Base-by-base conservation (phyloP, 768 basidiomycete genomes). In the Leccinellum luteum region DNA sequence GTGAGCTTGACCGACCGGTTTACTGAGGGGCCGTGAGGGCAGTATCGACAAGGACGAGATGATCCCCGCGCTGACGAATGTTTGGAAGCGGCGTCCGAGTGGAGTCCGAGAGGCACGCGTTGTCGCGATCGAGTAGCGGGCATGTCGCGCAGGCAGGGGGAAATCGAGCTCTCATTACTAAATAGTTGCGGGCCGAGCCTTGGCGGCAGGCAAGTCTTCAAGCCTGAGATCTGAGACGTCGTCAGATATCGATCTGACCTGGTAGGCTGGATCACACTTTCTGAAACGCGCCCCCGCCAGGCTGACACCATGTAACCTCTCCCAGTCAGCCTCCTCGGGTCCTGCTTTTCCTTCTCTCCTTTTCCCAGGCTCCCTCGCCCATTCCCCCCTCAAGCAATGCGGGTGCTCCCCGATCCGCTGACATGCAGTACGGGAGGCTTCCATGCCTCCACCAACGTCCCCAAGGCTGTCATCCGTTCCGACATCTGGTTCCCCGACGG, bases 401-500 rank as follows among this genome's bases (percentile, higher is more conserved):
- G 65, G 56, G 53, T 32, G 30, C 50, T 47, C 12, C 58, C 68
- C 12, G 66, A 69, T 41, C 61, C 68, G 43, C 63, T 69, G 3
- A 69, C 68, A 41, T 70, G 66, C 44, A 65, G 62, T 21, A 52
- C 60, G 7, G 58, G 63, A n/a, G 23, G 19, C 23, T 12, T 56
- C 19, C 44, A 44, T 41, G 47, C 51, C 6, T 34, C 52, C 6
- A 3, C 14, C 25, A 43, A 55, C 48, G 55, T 53, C 17, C 67
- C 69, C 9, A 65, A 71, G 44, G 63, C 69, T 32, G 65, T 71
- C 54, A 56, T 73, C 30, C 68, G 77, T 25, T 82, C 86, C 1
- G 85, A 87, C 61, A 81, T 90, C 66, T 90, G 86, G 86, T 90
- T 90, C 66, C 60, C 72, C 0, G 89, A 90, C 63, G 89, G 89